phyloP scores from a whole-genome alignment of 495 filamentous ascomycete species.

The Venustampulla echinocandica region DNA sequence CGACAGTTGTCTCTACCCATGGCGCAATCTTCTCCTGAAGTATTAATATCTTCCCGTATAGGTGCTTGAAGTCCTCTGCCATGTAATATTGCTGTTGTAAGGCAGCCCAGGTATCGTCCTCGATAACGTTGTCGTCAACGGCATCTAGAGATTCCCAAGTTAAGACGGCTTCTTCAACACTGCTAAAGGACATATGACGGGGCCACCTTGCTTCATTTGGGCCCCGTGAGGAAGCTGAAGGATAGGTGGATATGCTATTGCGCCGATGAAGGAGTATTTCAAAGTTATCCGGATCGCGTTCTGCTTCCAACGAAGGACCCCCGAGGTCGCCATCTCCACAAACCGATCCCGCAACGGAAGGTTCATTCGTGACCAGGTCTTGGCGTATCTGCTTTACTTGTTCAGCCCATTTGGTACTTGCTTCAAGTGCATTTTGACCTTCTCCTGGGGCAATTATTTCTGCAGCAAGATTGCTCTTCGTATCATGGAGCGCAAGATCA shows the following conservation, averaged over 20 bases:
- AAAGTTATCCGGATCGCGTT: conserved; percentile 23
- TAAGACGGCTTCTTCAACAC: conserved; percentile 82
- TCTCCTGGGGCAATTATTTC: conserved; percentile 6
- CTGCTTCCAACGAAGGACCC: conserved; percentile 30
- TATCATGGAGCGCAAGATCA: neutral
- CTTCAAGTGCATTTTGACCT: conserved; percentile 8
- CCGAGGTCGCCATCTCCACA: conserved; percentile 37
- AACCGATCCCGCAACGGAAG: conserved; percentile 34
- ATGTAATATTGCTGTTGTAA: conserved; percentile 40
- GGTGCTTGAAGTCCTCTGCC: conserved; percentile 51
- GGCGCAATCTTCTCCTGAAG: conserved; percentile 43
- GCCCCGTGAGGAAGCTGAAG: conserved; percentile 22
- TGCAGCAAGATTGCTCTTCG: neutral
- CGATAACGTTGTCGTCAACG: conserved; percentile 20
- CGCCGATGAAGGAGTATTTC: conserved; percentile 34
- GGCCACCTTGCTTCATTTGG: conserved; percentile 57
- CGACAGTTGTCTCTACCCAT: conserved; percentile 61
- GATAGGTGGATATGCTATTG: conserved; percentile 38
- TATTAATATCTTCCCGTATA: conserved; percentile 41
- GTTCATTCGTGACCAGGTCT: conserved; percentile 15
- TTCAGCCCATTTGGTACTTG: conserved; percentile 16
- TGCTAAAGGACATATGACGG: conserved; percentile 77
- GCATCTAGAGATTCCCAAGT: conserved; percentile 42
- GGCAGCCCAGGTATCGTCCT: conserved; percentile 23
- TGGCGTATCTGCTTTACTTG: conserved; percentile 16